Evolutionary conservation across 441 rosid species (phyloP).

Genomic region (Rhodomyrtus psidioides): DNA sequence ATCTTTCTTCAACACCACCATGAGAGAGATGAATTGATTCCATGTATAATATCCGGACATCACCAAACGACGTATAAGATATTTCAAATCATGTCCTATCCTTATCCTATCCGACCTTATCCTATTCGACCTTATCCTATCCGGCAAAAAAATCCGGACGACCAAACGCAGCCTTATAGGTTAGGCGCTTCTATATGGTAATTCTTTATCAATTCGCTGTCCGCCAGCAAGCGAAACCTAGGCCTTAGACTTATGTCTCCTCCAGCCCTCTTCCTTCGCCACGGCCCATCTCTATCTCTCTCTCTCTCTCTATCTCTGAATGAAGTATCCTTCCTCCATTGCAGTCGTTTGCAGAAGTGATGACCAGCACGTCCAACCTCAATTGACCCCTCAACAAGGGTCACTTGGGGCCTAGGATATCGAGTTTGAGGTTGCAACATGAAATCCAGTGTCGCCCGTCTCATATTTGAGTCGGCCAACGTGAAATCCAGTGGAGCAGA

Average conservation of each 20-base stretch:
- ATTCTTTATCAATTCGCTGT: not conserved
- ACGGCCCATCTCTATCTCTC: not conserved
- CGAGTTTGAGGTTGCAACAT: not conserved
- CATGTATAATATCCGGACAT: too few relatives aligned
- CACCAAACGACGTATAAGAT: too few relatives aligned
- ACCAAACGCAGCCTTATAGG: too few relatives aligned
- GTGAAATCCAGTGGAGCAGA: too few relatives aligned
- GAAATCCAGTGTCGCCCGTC: not conserved
- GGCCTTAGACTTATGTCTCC: too few relatives aligned
- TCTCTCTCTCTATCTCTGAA: not conserved
- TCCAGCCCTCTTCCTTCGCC: not conserved
- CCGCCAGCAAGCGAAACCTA: not conserved
- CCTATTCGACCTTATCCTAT: too few relatives aligned
- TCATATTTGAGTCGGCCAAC: not conserved
- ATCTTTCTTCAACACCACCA: too few relatives aligned
- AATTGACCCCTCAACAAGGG: not conserved
- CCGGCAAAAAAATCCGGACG: too few relatives aligned
- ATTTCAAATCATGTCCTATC: too few relatives aligned
- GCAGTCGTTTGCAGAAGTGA: not conserved
- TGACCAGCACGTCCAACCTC: not conserved
- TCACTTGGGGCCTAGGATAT: not conserved
- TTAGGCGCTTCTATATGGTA: not conserved
- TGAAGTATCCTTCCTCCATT: not conserved
- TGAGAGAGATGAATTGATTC: too few relatives aligned
- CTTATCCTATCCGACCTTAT: too few relatives aligned